Evolutionary conservation across 2,329 filamentous ascomycete genomes (phyloP).

Genomic region (Claviceps maximensis): DNA sequence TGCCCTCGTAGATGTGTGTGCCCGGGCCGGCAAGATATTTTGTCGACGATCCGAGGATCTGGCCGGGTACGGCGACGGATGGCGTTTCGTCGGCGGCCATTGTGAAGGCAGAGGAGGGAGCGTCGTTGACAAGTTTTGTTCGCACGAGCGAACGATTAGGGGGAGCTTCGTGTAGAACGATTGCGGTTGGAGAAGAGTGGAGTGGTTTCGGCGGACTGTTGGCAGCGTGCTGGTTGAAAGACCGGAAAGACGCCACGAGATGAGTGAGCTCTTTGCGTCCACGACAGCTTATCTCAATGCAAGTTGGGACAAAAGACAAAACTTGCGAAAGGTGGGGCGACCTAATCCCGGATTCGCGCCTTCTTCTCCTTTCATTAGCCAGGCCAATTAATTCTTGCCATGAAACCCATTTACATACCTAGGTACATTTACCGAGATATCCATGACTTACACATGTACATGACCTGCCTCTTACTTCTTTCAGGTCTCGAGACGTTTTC

Average conservation of each 20-base stretch:
- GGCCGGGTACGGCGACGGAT: conserved; percentile 66
- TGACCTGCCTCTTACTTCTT: neutral
- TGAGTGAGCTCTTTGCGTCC: neutral
- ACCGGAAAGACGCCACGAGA: neutral
- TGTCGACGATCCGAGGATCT: conserved; percentile 55
- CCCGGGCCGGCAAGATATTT: conserved; percentile 65
- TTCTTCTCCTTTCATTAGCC: neutral
- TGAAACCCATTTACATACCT: too few relatives aligned
- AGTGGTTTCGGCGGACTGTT: too few relatives aligned
- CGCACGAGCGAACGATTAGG: neutral
- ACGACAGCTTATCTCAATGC: neutral
- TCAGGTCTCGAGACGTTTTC: neutral
- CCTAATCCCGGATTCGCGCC: neutral
- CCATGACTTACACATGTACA: too few relatives aligned
- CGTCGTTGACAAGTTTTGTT: neutral
- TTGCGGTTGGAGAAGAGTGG: neutral
- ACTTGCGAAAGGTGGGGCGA: neutral
- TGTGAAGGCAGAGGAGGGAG: neutral
- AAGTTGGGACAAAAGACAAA: neutral
- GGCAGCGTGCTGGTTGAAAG: neutral
- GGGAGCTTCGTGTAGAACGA: neutral
- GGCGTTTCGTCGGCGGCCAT: conserved; percentile 26
- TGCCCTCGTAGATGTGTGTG: conserved; percentile 65
- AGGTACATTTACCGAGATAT: too few relatives aligned
- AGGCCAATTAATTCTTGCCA: neutral